Conservation (phyloP, 2,329 filamentous ascomycete genomes). For the Clonostachys byssicola region DNA sequence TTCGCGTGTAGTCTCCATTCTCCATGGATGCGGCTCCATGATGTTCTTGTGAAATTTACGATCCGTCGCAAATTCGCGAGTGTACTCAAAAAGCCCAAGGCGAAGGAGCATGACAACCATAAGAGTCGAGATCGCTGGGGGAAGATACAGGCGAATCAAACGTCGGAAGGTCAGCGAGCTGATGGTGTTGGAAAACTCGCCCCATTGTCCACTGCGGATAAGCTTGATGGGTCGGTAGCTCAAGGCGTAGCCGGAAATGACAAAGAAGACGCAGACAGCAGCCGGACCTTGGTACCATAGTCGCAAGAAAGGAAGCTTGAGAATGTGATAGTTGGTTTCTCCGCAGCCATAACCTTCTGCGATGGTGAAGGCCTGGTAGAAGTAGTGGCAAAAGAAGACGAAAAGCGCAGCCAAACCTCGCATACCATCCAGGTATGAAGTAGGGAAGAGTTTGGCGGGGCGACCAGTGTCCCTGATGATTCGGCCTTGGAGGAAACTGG, state of each 20-base stretch:
- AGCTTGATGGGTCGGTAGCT: constrained; percentile 48
- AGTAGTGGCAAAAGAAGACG: constrained; percentile 54
- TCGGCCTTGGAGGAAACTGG: constrained; percentile 45
- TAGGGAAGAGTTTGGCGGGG: constrained; percentile 40
- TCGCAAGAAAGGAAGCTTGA: constrained; percentile 49
- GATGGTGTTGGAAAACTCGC: constrained; percentile 37
- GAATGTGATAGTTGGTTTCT: constrained; percentile 35
- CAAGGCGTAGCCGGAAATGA: constrained; percentile 58
- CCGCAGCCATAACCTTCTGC: constrained; percentile 43
- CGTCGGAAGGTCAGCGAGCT: constrained; percentile 48
- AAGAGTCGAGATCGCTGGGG: constrained; percentile 44
- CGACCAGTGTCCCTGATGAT: constrained; percentile 32
- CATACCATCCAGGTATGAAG: constrained; percentile 55
- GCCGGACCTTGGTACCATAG: constrained; percentile 51
- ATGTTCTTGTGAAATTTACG: constrained; percentile 39
- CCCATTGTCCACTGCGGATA: constrained; percentile 25
- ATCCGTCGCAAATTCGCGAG: constrained; percentile 38
- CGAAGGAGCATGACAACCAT: constrained; percentile 38
- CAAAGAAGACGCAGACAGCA: constrained; percentile 58
- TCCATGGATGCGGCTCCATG: constrained; percentile 39
- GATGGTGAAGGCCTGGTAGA: constrained; percentile 47
- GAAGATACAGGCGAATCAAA: constrained; percentile 45
- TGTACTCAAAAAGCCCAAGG: constrained; percentile 42
- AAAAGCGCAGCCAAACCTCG: constrained; percentile 50
- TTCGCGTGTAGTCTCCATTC: constrained; percentile 25